phyloP scores from a whole-genome alignment of 148 eudicot genomes.

The Arbutus unedo region DNA sequence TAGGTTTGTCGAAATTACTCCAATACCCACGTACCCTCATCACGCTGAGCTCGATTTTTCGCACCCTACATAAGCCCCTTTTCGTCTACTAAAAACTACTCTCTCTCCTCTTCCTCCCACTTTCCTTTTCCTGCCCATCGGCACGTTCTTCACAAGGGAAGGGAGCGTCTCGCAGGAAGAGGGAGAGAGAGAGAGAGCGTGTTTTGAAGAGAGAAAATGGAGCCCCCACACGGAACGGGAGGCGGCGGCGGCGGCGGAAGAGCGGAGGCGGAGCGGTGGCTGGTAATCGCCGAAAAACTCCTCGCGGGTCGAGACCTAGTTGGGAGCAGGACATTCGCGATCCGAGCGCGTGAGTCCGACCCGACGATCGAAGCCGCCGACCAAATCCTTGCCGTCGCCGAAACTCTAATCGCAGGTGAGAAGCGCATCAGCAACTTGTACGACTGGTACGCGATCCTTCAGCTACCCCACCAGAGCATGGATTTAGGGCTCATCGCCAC shows the following conservation, averaged over 20 bases:
- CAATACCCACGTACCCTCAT: slow-evolving; percentile 1
- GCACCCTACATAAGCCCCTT: not conserved
- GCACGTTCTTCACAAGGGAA: not conserved
- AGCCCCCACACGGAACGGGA: slow-evolving; percentile 31
- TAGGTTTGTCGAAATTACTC: not conserved
- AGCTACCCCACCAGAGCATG: slow-evolving; percentile 40
- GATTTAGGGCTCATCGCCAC: slow-evolving; percentile 50
- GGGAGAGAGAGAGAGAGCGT: not conserved
- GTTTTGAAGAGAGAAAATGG: not conserved
- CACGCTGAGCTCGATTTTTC: not conserved
- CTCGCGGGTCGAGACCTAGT: slow-evolving; percentile 61
- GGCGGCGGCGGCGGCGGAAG: slow-evolving; percentile 12
- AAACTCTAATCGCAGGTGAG: slow-evolving; percentile 70
- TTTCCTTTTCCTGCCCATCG: not conserved
- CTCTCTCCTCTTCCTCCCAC: not conserved
- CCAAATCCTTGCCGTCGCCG: slow-evolving; percentile 69
- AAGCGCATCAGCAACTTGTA: slow-evolving; percentile 41
- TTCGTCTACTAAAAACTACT: not conserved
- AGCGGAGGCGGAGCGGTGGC: slow-evolving; percentile 79
- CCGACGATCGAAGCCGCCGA: slow-evolving; percentile 57
- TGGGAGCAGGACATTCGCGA: slow-evolving; percentile 71
- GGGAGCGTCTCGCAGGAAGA: not conserved
- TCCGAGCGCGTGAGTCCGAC: slow-evolving; percentile 80
- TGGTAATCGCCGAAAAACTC: slow-evolving; percentile 73
- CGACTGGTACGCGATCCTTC: slow-evolving; percentile 77